These are phyloP conservation scores for Colletotrichum noveboracense DNA, from an alignment of 2,329 filamentous ascomycete genomes.

Conservation along the genomic window DNA sequence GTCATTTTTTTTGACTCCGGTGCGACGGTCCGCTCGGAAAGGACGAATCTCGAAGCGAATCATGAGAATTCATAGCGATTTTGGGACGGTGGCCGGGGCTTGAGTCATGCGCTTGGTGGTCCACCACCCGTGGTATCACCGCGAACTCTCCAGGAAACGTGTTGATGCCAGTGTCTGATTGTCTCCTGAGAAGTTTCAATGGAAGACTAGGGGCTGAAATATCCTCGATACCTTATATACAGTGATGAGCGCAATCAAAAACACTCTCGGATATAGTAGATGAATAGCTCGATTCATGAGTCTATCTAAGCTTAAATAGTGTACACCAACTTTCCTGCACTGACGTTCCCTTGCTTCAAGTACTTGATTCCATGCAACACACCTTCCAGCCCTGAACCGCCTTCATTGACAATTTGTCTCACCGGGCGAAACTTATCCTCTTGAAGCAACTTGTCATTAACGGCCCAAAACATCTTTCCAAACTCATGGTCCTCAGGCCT, in stretches of 20 bases:
- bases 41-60: no score
- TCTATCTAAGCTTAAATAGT: conserved; percentile 31
- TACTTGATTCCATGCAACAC: conserved; percentile 27
- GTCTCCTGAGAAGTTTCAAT: neutral
- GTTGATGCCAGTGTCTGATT: neutral
- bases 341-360: conserved; percentile 35
- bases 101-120: neutral
- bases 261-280: neutral
- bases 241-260: neutral
- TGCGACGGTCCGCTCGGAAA: conserved; percentile 1
- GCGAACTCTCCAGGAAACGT: neutral
- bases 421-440: conserved; percentile 39
- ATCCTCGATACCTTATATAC: neutral
- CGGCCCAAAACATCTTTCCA: conserved; percentile 40
- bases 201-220: neutral
- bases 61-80: neutral
- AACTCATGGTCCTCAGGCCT: conserved; percentile 37
- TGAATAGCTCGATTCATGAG: neutral
- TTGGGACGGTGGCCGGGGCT: neutral
- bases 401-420: conserved; percentile 32
- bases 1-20: neutral
- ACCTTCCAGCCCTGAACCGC: conserved; percentile 35
- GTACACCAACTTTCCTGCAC: conserved; percentile 51
- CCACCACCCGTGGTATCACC: neutral
- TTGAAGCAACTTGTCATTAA: conserved; percentile 36